These are phyloP conservation scores for Salix purpurea DNA, from an alignment of 345 rosid genomes.

Conservation along the genomic window DNA sequence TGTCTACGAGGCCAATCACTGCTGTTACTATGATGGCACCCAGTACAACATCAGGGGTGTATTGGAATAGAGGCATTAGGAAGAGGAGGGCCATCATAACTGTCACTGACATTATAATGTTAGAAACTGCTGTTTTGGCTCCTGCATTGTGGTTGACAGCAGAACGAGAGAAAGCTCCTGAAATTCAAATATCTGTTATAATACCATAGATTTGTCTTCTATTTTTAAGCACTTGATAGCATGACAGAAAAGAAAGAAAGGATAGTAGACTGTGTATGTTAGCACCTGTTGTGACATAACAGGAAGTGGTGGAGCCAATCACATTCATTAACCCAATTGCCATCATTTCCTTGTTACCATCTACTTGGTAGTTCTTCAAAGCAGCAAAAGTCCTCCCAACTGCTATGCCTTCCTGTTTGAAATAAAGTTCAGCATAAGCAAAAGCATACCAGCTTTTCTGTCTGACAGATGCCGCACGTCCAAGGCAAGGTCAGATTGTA, in stretches of 20 bases:
- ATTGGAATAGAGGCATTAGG: slow-evolving; percentile 88
- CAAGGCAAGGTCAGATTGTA: not conserved
- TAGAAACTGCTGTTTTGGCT: slow-evolving; percentile 87
- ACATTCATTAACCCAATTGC: slow-evolving; percentile 95
- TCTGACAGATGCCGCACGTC: not conserved
- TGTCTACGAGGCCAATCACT: slow-evolving; percentile 83
- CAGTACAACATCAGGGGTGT: slow-evolving; percentile 86
- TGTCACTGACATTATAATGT: slow-evolving; percentile 82
- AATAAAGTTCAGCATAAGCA: not conserved
- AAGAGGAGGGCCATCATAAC: slow-evolving; percentile 92
- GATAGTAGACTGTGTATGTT: not conserved
- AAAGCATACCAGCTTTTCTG: not conserved
- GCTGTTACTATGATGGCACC: slow-evolving; percentile 93
- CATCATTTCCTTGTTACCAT: slow-evolving; percentile 98
- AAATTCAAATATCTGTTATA: not conserved
- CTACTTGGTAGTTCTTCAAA: slow-evolving; percentile 76
- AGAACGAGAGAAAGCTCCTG: slow-evolving; percentile 92
- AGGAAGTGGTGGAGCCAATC: slow-evolving; percentile 88
- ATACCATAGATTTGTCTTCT: not conserved
- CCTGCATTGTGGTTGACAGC: slow-evolving; percentile 96
- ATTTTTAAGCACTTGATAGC: not conserved
- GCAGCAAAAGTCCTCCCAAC: slow-evolving; percentile 97
- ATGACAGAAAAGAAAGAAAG: not conserved
- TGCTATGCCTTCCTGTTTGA: slow-evolving; percentile 93
- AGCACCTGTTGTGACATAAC: slow-evolving; percentile 78